Conservation (phyloP, 768 basidiomycete species). For the Infundibulicybe gibba region DNA sequence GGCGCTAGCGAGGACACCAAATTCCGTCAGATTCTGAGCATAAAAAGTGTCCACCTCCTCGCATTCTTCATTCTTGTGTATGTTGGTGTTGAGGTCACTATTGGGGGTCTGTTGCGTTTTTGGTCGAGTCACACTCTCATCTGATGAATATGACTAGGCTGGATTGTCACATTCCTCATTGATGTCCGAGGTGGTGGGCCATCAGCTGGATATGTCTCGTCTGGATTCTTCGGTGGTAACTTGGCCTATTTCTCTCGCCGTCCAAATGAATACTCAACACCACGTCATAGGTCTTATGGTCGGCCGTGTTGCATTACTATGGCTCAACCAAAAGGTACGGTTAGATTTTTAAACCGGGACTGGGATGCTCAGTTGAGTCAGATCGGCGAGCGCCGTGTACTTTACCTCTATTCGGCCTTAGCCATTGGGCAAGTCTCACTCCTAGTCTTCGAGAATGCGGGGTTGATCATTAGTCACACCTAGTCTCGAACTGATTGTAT, state of each 20-base stretch:
- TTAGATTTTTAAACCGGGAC: not conserved
- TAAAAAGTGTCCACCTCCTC: constrained; percentile 41
- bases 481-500: constrained; percentile 48
- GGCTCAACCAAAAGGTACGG: constrained; percentile 30
- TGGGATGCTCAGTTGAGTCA: constrained; percentile 3
- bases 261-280: constrained; percentile 6
- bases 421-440: constrained; percentile 25
- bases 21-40: constrained; percentile 36
- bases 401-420: constrained; percentile 33
- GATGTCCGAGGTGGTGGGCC: constrained; percentile 41
- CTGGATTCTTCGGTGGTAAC: constrained; percentile 54
- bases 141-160: too few species aligned
- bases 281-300: constrained; percentile 28
- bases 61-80: constrained; percentile 46
- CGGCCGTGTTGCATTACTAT: constrained; percentile 33
- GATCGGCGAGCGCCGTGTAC: constrained; percentile 34
- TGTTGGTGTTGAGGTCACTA: constrained; percentile 47
- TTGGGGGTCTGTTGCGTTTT: constrained; percentile 20
- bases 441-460: not conserved
- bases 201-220: constrained; percentile 52
- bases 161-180: constrained; percentile 47
- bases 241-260: not conserved
- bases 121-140: too few species aligned
- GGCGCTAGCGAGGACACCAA: constrained; percentile 31
- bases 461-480: not conserved